Conservation (phyloP, 2,329 filamentous ascomycete genomes). For the Knoxdaviesia capensis region DNA sequence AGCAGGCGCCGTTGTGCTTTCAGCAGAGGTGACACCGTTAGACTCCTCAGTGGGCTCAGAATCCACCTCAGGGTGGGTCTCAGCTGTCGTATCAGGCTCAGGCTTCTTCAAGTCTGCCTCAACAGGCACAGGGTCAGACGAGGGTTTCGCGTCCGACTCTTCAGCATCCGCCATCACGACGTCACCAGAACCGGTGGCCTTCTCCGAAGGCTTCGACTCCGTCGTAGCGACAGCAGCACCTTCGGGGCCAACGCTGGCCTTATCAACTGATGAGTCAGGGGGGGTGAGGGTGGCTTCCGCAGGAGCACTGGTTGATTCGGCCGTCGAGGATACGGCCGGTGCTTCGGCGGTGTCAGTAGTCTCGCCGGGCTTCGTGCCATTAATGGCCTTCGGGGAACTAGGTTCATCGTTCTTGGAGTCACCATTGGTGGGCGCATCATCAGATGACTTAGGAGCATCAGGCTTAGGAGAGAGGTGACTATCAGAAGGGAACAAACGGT, state of each 20-base stretch:
- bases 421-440: too few relatives aligned
- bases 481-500: too few relatives aligned
- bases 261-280: too few relatives aligned
- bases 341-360: not conserved
- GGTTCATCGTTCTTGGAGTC: too few relatives aligned
- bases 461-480: too few relatives aligned
- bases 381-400: not conserved
- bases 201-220: not conserved
- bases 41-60: not conserved
- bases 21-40: not conserved
- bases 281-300: not conserved
- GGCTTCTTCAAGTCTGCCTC: not conserved
- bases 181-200: not conserved
- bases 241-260: not conserved
- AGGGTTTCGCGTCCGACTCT: too few relatives aligned
- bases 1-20: too few relatives aligned
- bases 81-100: not conserved
- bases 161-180: constrained; percentile 1
- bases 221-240: not conserved
- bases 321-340: not conserved
- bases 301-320: not conserved
- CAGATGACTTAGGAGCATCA: too few relatives aligned
- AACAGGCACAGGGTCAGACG: not conserved
- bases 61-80: not conserved
- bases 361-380: not conserved